Evolutionary conservation across 2,329 filamentous ascomycete genomes (phyloP), one percentile per base, ranked within the genome.

Genomic region (Didymella glomerata): DNA sequence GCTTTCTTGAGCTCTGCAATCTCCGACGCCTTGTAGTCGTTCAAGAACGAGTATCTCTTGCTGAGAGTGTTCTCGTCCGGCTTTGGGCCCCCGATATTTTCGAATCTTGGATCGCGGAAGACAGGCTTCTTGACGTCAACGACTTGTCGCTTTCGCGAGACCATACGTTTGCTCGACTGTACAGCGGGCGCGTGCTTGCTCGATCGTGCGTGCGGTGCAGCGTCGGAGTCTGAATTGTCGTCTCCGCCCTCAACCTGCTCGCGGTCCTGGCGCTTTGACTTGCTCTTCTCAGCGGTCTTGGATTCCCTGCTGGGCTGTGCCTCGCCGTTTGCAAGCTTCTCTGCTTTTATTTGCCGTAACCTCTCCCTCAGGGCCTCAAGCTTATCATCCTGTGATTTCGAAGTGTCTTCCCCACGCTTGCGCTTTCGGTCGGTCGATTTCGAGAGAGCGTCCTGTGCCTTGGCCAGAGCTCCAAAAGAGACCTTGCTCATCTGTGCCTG

Each of bases 161-260:
- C 95, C 49, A 91, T 90, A 48, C 87, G 86, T 79, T 94, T 96
- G 76, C 90, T 92, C 2, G 92, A 88, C 73, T 92, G 86, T 59
- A 95, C 88, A 42, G 88, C 87, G 0, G 95, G 95, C 0, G 95
- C 95, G 79, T 98, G 93, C 79, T 99, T 99, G 75, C 87, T 93
- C 13, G 87, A 78, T 24, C 89, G 84, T 24, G 76, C 77, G 51
- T 75, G 76, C 14, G 73, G 74, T 46, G 68, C 73, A 42, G 64
- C 72, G 66, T 75, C 76, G 67, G 73, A 70, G 22, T 70, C 69
- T 1, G 72, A 71, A 13, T 58, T 61, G 46, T 57, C 63, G 22
- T 78, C 61, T 61, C 65, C 70, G 71, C 80, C 70, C 68, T 78
- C 47, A 9, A 60, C 60, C 20, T 70, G 58, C 7, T 73, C 68